phyloP scores from a whole-genome alignment of 2,329 filamentous ascomycete species.

The Fusarium cyanostomum region DNA sequence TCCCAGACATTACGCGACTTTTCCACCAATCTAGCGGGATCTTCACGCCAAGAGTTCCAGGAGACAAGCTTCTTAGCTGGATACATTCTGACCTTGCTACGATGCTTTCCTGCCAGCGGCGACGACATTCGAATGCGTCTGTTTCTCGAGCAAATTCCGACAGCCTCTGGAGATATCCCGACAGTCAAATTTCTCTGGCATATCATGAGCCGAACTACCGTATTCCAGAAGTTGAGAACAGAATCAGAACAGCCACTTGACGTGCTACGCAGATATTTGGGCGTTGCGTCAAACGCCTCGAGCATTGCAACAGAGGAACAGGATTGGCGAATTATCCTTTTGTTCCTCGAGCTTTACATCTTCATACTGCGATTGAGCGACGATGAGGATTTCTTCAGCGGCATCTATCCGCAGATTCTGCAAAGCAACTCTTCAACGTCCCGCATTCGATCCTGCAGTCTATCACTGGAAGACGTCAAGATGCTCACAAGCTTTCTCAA shows the following conservation, averaged over 20 bases:
- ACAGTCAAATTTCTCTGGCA: constrained; percentile 81
- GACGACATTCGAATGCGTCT: constrained; percentile 96
- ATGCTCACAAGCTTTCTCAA: constrained; percentile 85
- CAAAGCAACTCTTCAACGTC: constrained; percentile 54
- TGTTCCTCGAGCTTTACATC: constrained; percentile 94
- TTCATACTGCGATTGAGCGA: constrained; percentile 94
- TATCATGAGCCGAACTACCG: constrained; percentile 56
- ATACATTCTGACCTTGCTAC: constrained; percentile 85
- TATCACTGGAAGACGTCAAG: constrained; percentile 76
- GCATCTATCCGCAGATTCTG: constrained; percentile 54
- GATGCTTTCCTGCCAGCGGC: constrained; percentile 81
- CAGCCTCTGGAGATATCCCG: constrained; percentile 64
- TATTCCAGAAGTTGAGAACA: constrained; percentile 48
- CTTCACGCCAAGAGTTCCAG: constrained; percentile 45
- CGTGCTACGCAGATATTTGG: constrained; percentile 47
- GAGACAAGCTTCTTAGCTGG: constrained; percentile 76
- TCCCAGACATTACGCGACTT: constrained; percentile 55
- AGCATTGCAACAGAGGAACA: constrained; percentile 45
- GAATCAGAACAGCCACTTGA: constrained; percentile 45
- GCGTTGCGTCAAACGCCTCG: constrained; percentile 40
- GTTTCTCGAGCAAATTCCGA: constrained; percentile 66
- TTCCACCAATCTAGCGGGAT: constrained; percentile 44
- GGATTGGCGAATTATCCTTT: constrained; percentile 88
- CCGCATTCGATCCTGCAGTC: constrained; percentile 68
- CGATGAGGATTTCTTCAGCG: constrained; percentile 91